Conservation (phyloP, 805 yeast species). For the Candida ortonii region DNA sequence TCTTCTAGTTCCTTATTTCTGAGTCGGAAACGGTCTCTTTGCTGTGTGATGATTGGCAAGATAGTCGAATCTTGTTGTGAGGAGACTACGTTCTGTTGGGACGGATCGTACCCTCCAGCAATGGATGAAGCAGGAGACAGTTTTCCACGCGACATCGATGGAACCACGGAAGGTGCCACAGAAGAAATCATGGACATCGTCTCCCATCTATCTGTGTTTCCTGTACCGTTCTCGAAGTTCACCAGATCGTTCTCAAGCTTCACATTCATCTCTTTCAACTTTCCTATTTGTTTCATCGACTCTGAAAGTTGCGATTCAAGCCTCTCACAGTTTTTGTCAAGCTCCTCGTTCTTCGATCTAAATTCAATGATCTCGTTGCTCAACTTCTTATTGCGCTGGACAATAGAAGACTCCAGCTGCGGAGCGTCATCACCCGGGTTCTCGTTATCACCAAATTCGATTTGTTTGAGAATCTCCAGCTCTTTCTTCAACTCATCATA, state of each 20-base stretch:
- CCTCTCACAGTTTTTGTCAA: conserved; percentile 38
- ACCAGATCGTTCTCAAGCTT: conserved; percentile 75
- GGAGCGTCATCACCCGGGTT: conserved; percentile 37
- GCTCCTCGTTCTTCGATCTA: conserved; percentile 56
- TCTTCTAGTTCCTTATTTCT: conserved; percentile 81
- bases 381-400: conserved; percentile 69
- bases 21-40: conserved; percentile 88
- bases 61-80: conserved; percentile 45
- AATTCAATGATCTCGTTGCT: conserved; percentile 65
- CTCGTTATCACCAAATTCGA: conserved; percentile 61
- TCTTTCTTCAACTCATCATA: conserved; percentile 82
- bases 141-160: conserved; percentile 26
- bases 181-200: conserved; percentile 69
- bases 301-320: conserved; percentile 38
- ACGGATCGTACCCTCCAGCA: conserved; percentile 37
- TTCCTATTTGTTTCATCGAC: conserved; percentile 38
- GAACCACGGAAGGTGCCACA: conserved; percentile 31
- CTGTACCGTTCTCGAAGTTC: conserved; percentile 45
- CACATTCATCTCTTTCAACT: conserved; percentile 45
- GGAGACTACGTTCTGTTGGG: conserved; percentile 1
- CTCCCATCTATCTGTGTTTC: conserved; percentile 49
- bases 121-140: conserved; percentile 53
- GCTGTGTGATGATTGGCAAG: conserved; percentile 86
- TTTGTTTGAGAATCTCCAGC: conserved; percentile 64
- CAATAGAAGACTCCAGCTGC: conserved; percentile 38